A percentile compares a stretch with the other conserved stretches of the same genome.
These are phyloP conservation scores for Immersiella caudata DNA, from an alignment of 495 filamentous ascomycete species.

Conservation along the genomic window DNA sequence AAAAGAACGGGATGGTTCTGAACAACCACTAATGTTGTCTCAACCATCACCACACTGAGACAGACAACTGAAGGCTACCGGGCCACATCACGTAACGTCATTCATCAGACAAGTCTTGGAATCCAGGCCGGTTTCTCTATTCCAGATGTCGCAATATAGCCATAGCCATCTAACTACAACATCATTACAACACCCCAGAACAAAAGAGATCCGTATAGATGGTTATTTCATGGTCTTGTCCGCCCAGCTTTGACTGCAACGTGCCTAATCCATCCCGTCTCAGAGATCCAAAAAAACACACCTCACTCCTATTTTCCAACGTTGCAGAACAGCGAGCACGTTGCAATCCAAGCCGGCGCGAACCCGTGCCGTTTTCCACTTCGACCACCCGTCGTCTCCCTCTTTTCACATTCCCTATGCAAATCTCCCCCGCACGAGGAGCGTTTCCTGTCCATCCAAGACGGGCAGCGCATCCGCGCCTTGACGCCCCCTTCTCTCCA, in stretches of 20 bases:
- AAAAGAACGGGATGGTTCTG: no score
- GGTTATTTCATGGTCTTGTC: neutral
- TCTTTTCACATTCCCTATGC: neutral
- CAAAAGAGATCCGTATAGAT: neutral
- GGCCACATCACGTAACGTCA: neutral
- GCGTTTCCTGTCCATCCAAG: conserved; percentile 4
- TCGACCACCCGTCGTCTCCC: neutral
- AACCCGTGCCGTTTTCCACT: neutral
- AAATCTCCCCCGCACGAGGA: neutral
- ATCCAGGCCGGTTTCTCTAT: conserved; percentile 6
- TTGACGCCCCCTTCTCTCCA: conserved; percentile 13
- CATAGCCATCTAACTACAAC: conserved; percentile 4
- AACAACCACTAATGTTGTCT: no score
- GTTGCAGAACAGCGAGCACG: neutral
- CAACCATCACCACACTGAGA: neutral
- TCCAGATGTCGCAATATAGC: neutral
- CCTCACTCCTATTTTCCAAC: neutral
- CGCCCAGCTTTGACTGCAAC: neutral
- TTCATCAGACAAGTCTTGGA: neutral
- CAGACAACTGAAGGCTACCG: neutral
- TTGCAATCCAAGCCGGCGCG: neutral
- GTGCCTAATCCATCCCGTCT: neutral
- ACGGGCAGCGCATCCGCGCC: neutral
- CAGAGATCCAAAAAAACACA: neutral
- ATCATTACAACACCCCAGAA: neutral